Evolutionary conservation across 2,329 filamentous ascomycete species (phyloP).

Genomic region (Aureobasidium mangrovei): DNA sequence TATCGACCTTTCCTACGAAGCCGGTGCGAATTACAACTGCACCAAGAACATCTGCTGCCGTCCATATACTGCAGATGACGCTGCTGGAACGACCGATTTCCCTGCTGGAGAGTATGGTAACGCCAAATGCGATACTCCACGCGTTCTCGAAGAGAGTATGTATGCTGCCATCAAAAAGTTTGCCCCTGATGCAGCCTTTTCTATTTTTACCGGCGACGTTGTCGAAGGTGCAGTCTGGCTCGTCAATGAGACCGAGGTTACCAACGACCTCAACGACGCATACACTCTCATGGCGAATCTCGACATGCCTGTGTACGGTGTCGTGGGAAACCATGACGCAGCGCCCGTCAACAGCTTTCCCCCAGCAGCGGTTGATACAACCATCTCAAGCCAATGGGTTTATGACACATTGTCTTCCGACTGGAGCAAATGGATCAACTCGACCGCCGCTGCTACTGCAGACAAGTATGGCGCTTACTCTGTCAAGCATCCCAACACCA

Average conservation of each 20-base stretch:
- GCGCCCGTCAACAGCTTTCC: conserved; percentile 21
- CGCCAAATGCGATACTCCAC: conserved; percentile 45
- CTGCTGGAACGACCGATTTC: conserved; percentile 39
- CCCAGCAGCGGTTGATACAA: conserved; percentile 26
- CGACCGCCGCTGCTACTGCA: conserved; percentile 27
- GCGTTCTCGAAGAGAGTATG: conserved; percentile 47
- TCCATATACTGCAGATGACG: conserved; percentile 40
- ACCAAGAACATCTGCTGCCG: conserved; percentile 53
- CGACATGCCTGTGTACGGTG: conserved; percentile 40
- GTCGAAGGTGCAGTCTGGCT: conserved; percentile 42
- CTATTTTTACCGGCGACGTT: conserved; percentile 53
- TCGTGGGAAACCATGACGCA: conserved; percentile 50
- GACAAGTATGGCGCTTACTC: conserved; percentile 44
- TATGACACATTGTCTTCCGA: conserved; percentile 41
- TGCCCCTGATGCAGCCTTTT: conserved; percentile 39
- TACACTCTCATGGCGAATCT: conserved; percentile 39
- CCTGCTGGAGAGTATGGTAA: conserved; percentile 48
- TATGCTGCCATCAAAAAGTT: conserved; percentile 32
- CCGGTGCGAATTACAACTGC: conserved; percentile 47
- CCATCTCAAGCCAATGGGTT: conserved; percentile 42
- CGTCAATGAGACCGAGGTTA: conserved; percentile 27
- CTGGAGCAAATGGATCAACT: conserved; percentile 43
- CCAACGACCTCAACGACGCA: conserved; percentile 34
- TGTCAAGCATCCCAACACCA: conserved; percentile 33
- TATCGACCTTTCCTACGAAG: conserved; percentile 47